Conservation (phyloP, 2,329 filamentous ascomycete species). For the Pseudogymnoascus sp. region DNA sequence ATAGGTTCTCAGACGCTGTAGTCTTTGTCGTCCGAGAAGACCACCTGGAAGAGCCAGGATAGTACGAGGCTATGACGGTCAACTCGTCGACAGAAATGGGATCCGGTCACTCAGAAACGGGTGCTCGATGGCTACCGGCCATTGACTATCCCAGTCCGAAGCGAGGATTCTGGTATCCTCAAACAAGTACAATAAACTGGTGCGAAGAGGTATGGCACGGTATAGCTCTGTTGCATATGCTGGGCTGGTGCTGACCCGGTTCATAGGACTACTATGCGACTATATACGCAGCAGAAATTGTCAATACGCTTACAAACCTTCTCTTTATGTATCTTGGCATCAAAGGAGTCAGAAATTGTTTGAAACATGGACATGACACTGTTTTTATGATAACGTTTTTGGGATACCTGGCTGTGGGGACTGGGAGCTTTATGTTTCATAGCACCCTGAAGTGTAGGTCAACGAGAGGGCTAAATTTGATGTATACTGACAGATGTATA, state of each 20-base stretch:
- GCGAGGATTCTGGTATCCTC: constrained; percentile 58
- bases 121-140: constrained; percentile 9
- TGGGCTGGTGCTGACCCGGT: constrained; percentile 12
- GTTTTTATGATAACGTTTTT: constrained; percentile 64
- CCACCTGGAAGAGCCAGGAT: neutral
- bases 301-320: constrained; percentile 74
- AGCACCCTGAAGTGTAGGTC: constrained; percentile 34
- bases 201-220: constrained; percentile 59
- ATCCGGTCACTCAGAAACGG: neutral
- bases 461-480: neutral
- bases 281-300: constrained; percentile 66
- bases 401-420: constrained; percentile 33
- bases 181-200: constrained; percentile 69
- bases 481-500: constrained; percentile 23
- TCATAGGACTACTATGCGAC: constrained; percentile 67
- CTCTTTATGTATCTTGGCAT: constrained; percentile 72
- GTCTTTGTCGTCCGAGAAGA: neutral
- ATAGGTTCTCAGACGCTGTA: neutral
- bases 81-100: neutral
- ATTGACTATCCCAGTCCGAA: constrained; percentile 28
- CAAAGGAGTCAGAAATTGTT: constrained; percentile 67
- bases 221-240: neutral
- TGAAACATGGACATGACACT: constrained; percentile 61
- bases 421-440: constrained; percentile 34
- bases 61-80: neutral